Percentiles rank a stretch among this genome's conserved stretches.
phyloP scores from a whole-genome alignment of 495 filamentous ascomycete species.

The Talaromyces stipitatus region DNA sequence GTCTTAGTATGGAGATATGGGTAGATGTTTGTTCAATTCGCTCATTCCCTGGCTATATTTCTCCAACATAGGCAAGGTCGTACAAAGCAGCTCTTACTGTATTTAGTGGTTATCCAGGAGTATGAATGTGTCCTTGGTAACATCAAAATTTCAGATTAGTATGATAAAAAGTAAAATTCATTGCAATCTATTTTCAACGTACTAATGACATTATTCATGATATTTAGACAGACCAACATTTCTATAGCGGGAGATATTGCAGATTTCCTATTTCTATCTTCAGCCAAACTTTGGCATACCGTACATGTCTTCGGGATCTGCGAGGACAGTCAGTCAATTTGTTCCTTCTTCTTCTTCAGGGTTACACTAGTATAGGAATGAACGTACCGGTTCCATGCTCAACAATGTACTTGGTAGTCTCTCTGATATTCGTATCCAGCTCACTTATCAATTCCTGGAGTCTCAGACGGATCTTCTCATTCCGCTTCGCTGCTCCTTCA shows the following conservation, averaged over 20 bases:
- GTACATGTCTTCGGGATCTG: constrained; percentile 53
- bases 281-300: constrained; percentile 40
- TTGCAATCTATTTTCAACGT: background rate
- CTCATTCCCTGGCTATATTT: too few species aligned
- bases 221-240: too few species aligned
- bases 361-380: background rate
- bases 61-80: too few species aligned
- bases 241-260: too few species aligned
- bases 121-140: too few species aligned
- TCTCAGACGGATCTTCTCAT: constrained; percentile 40
- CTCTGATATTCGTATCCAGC: constrained; percentile 40
- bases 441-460: constrained; percentile 40
- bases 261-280: background rate
- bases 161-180: background rate
- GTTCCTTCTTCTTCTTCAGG: background rate
- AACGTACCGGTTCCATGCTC: constrained; percentile 40
- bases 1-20: background rate
- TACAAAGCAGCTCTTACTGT: too few species aligned
- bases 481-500: constrained; percentile 36
- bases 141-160: background rate
- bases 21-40: background rate
- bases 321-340: background rate
- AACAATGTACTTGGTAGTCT: constrained; percentile 50
- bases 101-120: background rate
- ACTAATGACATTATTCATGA: background rate